Evolutionary conservation across 805 yeast genomes (phyloP).

Genomic region (Wickerhamomyces tratensis): DNA sequence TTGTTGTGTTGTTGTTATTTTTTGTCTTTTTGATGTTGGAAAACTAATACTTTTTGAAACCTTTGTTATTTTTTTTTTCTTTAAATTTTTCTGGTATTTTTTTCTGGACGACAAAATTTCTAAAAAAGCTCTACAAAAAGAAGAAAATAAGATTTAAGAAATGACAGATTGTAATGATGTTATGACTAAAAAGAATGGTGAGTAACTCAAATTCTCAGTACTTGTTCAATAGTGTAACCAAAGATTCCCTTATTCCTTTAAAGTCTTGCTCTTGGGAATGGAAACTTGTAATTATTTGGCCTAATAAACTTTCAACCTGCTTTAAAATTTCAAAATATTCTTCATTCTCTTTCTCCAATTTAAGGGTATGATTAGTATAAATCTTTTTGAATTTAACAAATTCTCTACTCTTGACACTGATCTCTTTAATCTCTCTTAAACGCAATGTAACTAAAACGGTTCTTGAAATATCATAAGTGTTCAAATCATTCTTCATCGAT

Average conservation of each 20-base stretch:
- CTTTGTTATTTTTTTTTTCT: too few species aligned
- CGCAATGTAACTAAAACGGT: slow-evolving; percentile 25
- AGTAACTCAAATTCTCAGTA: background rate
- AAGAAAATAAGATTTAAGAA: too few species aligned
- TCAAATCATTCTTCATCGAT: slow-evolving; percentile 45
- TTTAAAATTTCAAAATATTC: background rate
- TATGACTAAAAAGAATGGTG: too few species aligned
- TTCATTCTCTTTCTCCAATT: background rate
- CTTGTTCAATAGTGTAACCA: background rate
- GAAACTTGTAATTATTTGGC: background rate
- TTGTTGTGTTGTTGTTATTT: too few species aligned
- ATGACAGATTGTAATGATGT: too few species aligned
- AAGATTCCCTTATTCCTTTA: background rate
- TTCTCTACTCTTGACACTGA: slow-evolving; percentile 16
- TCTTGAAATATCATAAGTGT: slow-evolving; percentile 12
- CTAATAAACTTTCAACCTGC: slow-evolving; percentile 7
- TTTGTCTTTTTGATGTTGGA: background rate
- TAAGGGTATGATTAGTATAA: too few species aligned
- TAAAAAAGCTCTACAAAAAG: too few species aligned
- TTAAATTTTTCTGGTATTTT: too few species aligned
- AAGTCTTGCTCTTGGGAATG: background rate
- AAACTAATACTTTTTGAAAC: too few species aligned
- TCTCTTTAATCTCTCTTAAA: slow-evolving; percentile 27
- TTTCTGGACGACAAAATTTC: too few species aligned
- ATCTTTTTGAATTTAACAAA: background rate